A percentile compares a stretch with the other conserved stretches of the same genome.
Conservation (phyloP, 352 stramenopile species). For the Peronospora destructor region DNA sequence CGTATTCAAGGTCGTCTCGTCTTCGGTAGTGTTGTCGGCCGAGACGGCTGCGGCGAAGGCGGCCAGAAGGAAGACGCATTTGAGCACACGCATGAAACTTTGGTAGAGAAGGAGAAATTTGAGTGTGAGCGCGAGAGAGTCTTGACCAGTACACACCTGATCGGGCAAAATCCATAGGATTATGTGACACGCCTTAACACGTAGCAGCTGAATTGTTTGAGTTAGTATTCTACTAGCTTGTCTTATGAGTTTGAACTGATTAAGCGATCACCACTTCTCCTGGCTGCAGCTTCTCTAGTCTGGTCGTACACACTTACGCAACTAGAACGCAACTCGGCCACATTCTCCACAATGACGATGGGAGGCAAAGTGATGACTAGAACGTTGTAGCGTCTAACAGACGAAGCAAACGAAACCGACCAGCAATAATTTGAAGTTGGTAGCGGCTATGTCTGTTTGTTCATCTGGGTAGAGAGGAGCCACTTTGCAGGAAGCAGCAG, state of each 20-base stretch:
- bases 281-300: too few species aligned
- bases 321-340: too few species aligned
- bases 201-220: neutral
- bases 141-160: neutral
- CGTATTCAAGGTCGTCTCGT: constrained; percentile 7
- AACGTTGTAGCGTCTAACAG: too few species aligned
- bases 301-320: too few species aligned
- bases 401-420: neutral
- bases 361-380: too few species aligned
- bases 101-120: neutral
- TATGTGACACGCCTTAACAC: neutral
- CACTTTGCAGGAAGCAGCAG: too few species aligned
- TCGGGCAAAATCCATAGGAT: too few species aligned
- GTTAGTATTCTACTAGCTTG: neutral
- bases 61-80: constrained; percentile 15
- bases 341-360: too few species aligned
- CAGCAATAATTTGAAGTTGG: too few species aligned
- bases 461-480: neutral
- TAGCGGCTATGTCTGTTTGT: too few species aligned
- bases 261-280: too few species aligned
- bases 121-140: constrained; percentile 10
- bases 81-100: constrained; percentile 20
- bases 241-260: too few species aligned
- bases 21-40: constrained; percentile 12
- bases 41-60: constrained; percentile 14